Percentiles rank a stretch among this genome's conserved stretches.
These are phyloP conservation scores for Xylaria multiplex DNA, from an alignment of 2,329 filamentous ascomycete genomes.

Conservation along the genomic window DNA sequence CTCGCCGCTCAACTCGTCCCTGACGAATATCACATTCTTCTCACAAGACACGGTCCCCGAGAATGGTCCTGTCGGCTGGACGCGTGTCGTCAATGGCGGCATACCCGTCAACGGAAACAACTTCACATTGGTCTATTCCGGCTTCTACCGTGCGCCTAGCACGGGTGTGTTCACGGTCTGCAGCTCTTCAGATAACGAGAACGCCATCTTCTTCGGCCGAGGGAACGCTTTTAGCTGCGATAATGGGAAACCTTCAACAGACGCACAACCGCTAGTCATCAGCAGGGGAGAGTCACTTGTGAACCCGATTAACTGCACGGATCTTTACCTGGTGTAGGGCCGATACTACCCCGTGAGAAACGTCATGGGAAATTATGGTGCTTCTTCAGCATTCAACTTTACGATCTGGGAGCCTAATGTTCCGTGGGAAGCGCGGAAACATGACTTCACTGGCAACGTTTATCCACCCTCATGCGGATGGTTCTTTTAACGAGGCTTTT, in stretches of 20 bases:
- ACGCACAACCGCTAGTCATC: neutral
- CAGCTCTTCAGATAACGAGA: no score
- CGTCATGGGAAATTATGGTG: slow-evolving; percentile 14
- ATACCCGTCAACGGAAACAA: no score
- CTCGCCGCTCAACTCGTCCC: no score
- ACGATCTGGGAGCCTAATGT: slow-evolving; percentile 21
- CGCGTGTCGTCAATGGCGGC: no score
- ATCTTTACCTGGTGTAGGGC: slow-evolving; percentile 4
- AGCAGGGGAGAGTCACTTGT: slow-evolving; percentile 3
- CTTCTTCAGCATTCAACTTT: slow-evolving; percentile 12
- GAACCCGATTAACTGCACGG: slow-evolving; percentile 17
- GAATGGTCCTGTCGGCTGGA: no score
- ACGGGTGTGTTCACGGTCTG: no score
- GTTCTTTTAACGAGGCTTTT: no score
- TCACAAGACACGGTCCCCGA: no score
- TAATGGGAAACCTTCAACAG: neutral
- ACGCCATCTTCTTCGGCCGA: slow-evolving; percentile 5
- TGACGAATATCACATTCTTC: no score
- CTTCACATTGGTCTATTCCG: no score
- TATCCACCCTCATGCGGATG: slow-evolving; percentile 17
- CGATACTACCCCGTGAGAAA: slow-evolving; percentile 9
- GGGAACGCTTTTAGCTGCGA: slow-evolving; percentile 20
- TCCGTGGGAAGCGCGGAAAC: slow-evolving; percentile 9
- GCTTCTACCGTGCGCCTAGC: no score
- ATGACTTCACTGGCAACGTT: slow-evolving; percentile 13